Evolutionary conservation across 768 basidiomycete genomes (phyloP).

Genomic region (Leucogyrophana mollusca): DNA sequence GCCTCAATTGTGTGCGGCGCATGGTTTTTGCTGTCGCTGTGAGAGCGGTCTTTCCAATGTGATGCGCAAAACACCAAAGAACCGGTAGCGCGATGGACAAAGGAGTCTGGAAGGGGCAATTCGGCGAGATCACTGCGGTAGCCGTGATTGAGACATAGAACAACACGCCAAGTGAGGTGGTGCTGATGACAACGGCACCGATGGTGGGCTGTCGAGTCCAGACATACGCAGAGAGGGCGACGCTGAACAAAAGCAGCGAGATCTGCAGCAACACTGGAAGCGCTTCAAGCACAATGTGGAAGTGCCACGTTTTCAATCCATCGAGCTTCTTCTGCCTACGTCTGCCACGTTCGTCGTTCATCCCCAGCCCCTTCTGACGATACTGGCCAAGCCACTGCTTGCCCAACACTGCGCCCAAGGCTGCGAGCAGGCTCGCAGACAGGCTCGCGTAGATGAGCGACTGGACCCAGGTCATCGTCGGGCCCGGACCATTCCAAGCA

Average conservation of each 20-base stretch:
- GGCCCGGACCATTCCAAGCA: conserved; percentile 17
- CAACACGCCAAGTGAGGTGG: background rate
- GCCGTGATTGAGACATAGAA: conserved; percentile 1
- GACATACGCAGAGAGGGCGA: conserved; percentile 6
- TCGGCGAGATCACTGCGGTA: conserved; percentile 8
- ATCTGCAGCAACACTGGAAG: conserved; percentile 10
- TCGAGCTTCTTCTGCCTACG: conserved; percentile 9
- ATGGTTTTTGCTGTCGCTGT: too few species aligned
- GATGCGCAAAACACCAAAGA: too few species aligned
- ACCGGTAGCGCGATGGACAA: conserved; percentile 7
- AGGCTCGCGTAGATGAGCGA: conserved; percentile 19
- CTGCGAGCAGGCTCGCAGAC: conserved; percentile 18
- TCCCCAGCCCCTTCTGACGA: conserved; percentile 9
- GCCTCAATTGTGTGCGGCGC: too few species aligned
- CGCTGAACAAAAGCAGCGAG: conserved; percentile 9
- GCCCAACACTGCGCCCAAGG: conserved; percentile 18
- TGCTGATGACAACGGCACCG: background rate
- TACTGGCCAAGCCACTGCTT: conserved; percentile 15
- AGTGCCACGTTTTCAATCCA: conserved; percentile 12
- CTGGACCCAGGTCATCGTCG: conserved; percentile 13
- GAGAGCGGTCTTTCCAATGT: too few species aligned
- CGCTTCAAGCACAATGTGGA: conserved; percentile 6
- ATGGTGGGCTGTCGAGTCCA: conserved; percentile 5
- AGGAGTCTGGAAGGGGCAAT: conserved; percentile 19
- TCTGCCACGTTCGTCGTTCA: conserved; percentile 12